Percentiles rank a stretch among this genome's conserved stretches.
These are phyloP conservation scores for Stipa capillata DNA, from an alignment of 176 grass and related monocot species.

Conservation along the genomic window DNA sequence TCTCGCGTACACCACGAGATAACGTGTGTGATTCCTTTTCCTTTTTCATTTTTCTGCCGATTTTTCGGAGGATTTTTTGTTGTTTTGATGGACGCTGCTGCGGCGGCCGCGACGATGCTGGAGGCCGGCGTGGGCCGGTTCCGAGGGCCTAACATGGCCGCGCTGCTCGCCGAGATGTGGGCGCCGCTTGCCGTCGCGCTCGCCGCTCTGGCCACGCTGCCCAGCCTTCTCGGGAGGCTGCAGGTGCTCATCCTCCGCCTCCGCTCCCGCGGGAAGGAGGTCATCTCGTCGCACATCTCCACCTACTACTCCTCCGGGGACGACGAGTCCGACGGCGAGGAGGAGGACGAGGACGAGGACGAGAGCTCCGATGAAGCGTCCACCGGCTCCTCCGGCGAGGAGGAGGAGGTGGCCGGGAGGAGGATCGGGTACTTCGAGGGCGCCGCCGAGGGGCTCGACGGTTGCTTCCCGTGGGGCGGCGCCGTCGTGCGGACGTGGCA, in stretches of 20 bases:
- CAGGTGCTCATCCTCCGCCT: slow-evolving; percentile 45
- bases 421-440: slow-evolving; percentile 30
- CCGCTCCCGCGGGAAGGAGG: slow-evolving; percentile 41
- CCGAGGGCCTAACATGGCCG: slow-evolving; percentile 29
- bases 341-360: not conserved
- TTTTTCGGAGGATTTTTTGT: not conserved
- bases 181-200: slow-evolving; percentile 43
- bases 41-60: not conserved
- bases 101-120: slow-evolving; percentile 44
- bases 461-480: slow-evolving; percentile 33
- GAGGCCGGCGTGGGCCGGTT: slow-evolving; percentile 46
- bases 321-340: not conserved
- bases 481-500: slow-evolving; percentile 49
- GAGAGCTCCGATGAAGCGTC: not conserved
- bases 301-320: slow-evolving; percentile 36
- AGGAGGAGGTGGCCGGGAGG: not conserved
- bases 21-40: not conserved
- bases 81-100: slow-evolving; percentile 40
- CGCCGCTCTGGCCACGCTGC: slow-evolving; percentile 49
- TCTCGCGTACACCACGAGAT: not conserved
- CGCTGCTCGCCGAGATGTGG: slow-evolving; percentile 46
- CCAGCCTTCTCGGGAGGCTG: slow-evolving; percentile 34
- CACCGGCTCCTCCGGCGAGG: slow-evolving; percentile 18
- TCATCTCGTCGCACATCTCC: slow-evolving; percentile 34
- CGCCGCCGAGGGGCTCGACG: not conserved